Base-by-base conservation (phyloP, 164 flowering plant species). In the Kingdonia uniflora region DNA sequence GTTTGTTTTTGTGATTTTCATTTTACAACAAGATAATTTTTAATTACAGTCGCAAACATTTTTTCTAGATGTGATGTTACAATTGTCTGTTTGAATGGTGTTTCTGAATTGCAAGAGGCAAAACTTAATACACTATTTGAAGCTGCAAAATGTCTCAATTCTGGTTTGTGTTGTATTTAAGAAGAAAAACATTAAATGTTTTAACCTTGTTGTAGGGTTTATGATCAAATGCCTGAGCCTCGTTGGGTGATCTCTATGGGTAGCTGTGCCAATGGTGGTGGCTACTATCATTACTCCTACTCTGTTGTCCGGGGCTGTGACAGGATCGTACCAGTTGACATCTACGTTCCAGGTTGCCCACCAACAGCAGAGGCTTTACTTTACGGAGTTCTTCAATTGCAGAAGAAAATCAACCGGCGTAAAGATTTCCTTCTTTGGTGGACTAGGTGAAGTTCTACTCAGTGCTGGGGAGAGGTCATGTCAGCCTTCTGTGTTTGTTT, bases 211-310 rank as follows among this genome's bases (percentile, higher is more conserved):
- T 58, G 50, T 79, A 86, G 98, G 85, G 98, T 92, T 14, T 92
- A 92, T 65, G 99, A 92, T 68, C 99, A 92, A 71, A 92, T 92
- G 99, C 97, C 97, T 0, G 99, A 92, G 77, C 99, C 99, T 24
- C 78, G 97, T 59, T 92, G 99, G 99, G 99, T 92, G 15, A 80
- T 92, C 51, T 92, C 97, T 14, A 92, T 92, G 99, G 99, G 99
- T 53, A 88, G 97, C 69, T 92, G 99, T 68, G 99, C 99, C 42
- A 92, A 92, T 65, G 97, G 97, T 43, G 99, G 99, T 57, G 99
- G 99, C 26, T 88, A 88, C 76, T 92, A 92, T 71, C 97, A 92
- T 70, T 88, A 88, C 73, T 88, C 98, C 0, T 92, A 92, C 75
- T 82, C 99, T 33, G 99, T 92, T 56, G 99, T 92, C 19, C 72